These are phyloP conservation scores for Xylariomycetidae sp. DNA, from an alignment of 2,329 filamentous ascomycete genomes.

Conservation along the genomic window DNA sequence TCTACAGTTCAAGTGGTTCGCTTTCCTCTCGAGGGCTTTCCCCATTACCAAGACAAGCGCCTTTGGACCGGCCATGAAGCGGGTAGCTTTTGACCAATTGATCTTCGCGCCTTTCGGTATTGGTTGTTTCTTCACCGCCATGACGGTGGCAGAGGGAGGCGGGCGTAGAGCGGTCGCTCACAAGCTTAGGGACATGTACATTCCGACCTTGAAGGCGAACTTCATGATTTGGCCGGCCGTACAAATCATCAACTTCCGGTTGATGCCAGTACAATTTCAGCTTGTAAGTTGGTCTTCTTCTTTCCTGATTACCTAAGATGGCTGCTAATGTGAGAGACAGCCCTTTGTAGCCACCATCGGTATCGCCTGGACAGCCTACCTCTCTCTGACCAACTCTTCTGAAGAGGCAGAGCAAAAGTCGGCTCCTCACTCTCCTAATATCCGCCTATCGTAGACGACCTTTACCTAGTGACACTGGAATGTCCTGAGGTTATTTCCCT, in stretches of 20 bases:
- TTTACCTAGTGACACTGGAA: too few relatives aligned
- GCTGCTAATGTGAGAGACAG: constrained; percentile 40
- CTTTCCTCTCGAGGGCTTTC: constrained; percentile 75
- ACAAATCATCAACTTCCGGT: constrained; percentile 91
- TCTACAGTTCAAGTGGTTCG: constrained; percentile 93
- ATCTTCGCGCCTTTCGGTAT: constrained; percentile 89
- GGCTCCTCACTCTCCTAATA: constrained; percentile 27
- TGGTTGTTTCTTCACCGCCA: constrained; percentile 86
- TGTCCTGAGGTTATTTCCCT: too few relatives aligned
- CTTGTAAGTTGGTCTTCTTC: constrained; percentile 64
- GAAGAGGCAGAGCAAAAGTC: constrained; percentile 53
- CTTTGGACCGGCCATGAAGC: constrained; percentile 76
- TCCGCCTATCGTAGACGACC: constrained; percentile 31
- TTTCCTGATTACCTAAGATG: not conserved
- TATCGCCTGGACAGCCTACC: constrained; percentile 96
- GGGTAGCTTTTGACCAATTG: constrained; percentile 88
- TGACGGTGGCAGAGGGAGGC: constrained; percentile 93
- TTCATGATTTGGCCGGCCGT: constrained; percentile 93
- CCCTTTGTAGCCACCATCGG: constrained; percentile 93
- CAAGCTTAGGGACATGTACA: constrained; percentile 91
- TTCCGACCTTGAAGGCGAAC: constrained; percentile 93
- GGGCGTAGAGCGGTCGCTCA: constrained; percentile 71
- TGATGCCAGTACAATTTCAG: constrained; percentile 94
- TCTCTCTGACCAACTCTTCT: constrained; percentile 84
- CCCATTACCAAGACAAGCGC: constrained; percentile 75